Conservation (phyloP, 257 asterid species). For the Asclepias syriaca region DNA sequence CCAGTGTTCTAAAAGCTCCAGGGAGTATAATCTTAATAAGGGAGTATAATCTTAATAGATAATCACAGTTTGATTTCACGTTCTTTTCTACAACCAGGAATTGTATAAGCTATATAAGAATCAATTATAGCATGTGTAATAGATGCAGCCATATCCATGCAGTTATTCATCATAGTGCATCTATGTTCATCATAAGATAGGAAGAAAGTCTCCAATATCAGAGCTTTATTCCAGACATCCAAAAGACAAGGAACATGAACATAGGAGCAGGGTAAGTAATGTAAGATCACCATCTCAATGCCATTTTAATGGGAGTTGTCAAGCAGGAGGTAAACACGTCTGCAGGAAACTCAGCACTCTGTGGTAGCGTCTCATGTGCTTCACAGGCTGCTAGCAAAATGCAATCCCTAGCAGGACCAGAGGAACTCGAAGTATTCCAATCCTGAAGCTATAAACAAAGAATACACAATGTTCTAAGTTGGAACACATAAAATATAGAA, state of each 20-base stretch:
- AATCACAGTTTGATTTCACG: background rate
- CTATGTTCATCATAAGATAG: background rate
- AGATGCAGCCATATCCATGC: background rate
- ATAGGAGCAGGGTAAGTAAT: slow-evolving; percentile 11
- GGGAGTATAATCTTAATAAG: background rate
- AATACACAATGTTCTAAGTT: slow-evolving; percentile 3
- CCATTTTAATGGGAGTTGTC: slow-evolving; percentile 96
- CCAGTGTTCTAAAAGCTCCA: background rate
- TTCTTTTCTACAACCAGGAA: background rate
- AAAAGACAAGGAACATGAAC: background rate
- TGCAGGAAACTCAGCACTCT: slow-evolving; percentile 95
- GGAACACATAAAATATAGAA: slow-evolving; percentile 1
- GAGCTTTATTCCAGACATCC: background rate
- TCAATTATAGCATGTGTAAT: background rate
- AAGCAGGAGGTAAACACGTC: slow-evolving; percentile 97
- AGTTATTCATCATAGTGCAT: background rate
- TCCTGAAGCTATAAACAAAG: slow-evolving; percentile 67
- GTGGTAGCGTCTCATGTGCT: slow-evolving; percentile 87
- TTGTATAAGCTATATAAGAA: background rate
- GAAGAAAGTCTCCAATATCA: background rate
- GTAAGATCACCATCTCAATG: slow-evolving; percentile 75
- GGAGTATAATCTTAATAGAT: background rate
- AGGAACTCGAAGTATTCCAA: slow-evolving; percentile 53
- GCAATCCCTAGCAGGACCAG: slow-evolving; percentile 47
- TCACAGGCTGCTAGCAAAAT: slow-evolving; percentile 94